Percentiles rank a stretch among this genome's conserved stretches.
These are phyloP conservation scores for Fagopyrum homotropicum DNA, from an alignment of 148 eudicot species.

Conservation along the genomic window DNA sequence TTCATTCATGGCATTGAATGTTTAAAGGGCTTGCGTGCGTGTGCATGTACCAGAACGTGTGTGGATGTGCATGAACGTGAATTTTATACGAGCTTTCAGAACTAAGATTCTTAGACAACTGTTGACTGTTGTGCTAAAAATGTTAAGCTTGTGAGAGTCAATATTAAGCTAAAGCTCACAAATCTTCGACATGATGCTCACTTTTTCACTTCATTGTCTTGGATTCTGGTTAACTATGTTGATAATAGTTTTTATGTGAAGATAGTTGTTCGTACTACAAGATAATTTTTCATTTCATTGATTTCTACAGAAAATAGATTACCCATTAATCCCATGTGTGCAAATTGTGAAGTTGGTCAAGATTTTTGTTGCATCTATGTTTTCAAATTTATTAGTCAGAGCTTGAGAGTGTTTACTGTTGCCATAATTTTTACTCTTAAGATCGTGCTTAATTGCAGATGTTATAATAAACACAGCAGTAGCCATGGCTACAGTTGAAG, in stretches of 20 bases:
- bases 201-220: background rate
- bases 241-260: background rate
- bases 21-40: too few species aligned
- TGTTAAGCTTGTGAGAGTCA: background rate
- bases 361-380: too few species aligned
- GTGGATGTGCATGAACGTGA: background rate
- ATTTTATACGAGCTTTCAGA: background rate
- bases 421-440: background rate
- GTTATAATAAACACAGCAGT: slow-evolving; percentile 9
- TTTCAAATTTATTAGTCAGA: background rate
- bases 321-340: background rate
- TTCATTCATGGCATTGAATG: background rate
- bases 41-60: too few species aligned
- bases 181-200: background rate
- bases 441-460: slow-evolving; percentile 26
- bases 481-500: slow-evolving; percentile 65
- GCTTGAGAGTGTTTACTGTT: background rate
- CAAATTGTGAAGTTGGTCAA: background rate
- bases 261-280: background rate
- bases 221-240: background rate
- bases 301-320: background rate
- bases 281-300: background rate
- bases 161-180: background rate
- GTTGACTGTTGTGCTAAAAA: background rate
- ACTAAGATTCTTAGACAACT: background rate